Conservation (phyloP, 441 rosid species). For the Eruca vesicaria region DNA sequence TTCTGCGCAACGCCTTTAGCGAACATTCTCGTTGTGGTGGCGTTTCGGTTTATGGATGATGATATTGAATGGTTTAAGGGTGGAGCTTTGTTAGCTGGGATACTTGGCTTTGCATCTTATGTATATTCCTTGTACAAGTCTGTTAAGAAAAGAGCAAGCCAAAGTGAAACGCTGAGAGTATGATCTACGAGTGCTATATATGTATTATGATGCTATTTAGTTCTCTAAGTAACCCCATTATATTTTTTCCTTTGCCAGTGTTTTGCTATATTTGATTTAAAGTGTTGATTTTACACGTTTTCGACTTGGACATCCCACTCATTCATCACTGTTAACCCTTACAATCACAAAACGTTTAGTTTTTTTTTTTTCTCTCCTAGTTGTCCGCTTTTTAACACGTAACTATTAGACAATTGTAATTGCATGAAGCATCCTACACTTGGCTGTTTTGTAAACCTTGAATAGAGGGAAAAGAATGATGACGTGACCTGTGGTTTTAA, state of each 20-base stretch:
- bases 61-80: constrained; percentile 30
- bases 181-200: neutral
- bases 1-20: constrained; percentile 18
- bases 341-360: too few species aligned
- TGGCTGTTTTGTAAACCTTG: neutral
- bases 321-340: too few species aligned
- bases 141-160: constrained; percentile 2
- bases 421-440: neutral
- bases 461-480: neutral
- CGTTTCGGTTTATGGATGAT: constrained; percentile 34
- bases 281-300: neutral
- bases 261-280: neutral
- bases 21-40: constrained; percentile 24
- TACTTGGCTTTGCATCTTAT: constrained; percentile 24
- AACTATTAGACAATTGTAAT: neutral
- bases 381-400: neutral
- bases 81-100: constrained; percentile 33
- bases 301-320: too few species aligned
- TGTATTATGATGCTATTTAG: neutral
- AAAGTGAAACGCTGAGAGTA: neutral
- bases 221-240: neutral
- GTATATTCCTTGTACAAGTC: constrained; percentile 22
- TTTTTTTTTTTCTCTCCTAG: too few species aligned
- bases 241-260: neutral
- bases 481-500: constrained; percentile 14